Base-by-base conservation (phyloP, 2,329 filamentous ascomycete genomes). In the Microcera coccophila region DNA sequence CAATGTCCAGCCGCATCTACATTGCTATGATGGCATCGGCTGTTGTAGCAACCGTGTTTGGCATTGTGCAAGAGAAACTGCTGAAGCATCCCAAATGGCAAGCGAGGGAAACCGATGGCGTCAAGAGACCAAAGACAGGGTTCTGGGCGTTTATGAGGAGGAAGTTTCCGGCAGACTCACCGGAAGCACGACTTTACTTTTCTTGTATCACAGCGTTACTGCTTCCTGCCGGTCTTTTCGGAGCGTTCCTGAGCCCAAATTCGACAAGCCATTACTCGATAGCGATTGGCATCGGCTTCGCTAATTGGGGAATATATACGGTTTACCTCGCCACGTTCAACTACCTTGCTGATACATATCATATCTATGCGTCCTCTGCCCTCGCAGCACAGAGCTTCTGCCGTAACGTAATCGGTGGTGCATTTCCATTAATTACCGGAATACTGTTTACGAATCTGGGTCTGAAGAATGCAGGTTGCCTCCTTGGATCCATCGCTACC, bases 321-420 rank as follows among this genome's bases (percentile, higher is more conserved):
- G 81, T 96, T 26, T 94, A 94, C 60, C 75, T 96, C 1, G 84
- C 90, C 3, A 87, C 89, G 0, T 95, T 96, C 70, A 96, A 96
- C 62, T 96, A 95, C 55, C 75, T 96, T 2, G 89, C 90, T 16
- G 90, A 96, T 60, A 84, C 84, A 2, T 96, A 95, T 63, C 85
- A 90, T 60, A 74, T 78, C 3, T 95, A 91, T 57, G 88, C 90
- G 0, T 89, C 84, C 29, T 93, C 87, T 1, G 90, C 90, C 0
- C 70, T 95, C 5, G 90, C 90, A 0, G 88, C 90, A 1, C 89
- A 95, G 68, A 85, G 81, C 14, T 94, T 87, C 62, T 91, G 87
- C 56, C 79, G 90, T 10, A 96, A 95, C 61, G 71, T 95, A 2
- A 69, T 95, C 0, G 89, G 84, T 8, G 90, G 89, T 2, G 66